A percentile compares a stretch with the other conserved stretches of the same genome.
Evolutionary conservation across 2,329 filamentous ascomycete species (phyloP).

Genomic region (Colletotrichum tropicicola): DNA sequence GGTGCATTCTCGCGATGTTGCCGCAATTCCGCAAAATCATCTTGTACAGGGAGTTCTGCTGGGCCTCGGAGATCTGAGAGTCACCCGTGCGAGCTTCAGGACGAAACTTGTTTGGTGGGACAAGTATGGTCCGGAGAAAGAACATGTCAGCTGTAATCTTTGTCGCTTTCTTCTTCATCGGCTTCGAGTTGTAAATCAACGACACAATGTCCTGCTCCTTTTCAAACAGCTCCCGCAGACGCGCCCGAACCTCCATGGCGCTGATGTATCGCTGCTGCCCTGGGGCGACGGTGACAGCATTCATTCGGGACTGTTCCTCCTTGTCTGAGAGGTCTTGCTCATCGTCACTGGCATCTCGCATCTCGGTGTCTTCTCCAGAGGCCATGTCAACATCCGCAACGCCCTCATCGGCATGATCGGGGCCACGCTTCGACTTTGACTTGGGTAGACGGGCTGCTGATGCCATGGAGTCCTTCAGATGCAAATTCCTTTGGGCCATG

Average conservation of each 20-base stretch:
- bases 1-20: conserved; percentile 77
- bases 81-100: conserved; percentile 86
- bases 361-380: conserved; percentile 54
- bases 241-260: conserved; percentile 83
- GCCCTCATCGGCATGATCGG: conserved; percentile 69
- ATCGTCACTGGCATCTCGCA: conserved; percentile 54
- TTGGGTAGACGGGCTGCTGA: conserved; percentile 32
- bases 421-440: conserved; percentile 37
- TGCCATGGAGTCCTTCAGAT: conserved; percentile 75
- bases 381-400: conserved; percentile 71
- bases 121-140: conserved; percentile 85
- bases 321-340: conserved; percentile 54
- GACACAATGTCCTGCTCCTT: conserved; percentile 86
- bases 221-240: conserved; percentile 82
- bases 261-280: conserved; percentile 78
- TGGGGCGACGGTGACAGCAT: conserved; percentile 45
- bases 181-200: conserved; percentile 85
- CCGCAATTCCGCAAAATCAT: conserved; percentile 81
- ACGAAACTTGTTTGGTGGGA: conserved; percentile 91
- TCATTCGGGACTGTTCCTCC: conserved; percentile 40
- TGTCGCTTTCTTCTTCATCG: conserved; percentile 63
- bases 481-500: conserved; percentile 77
- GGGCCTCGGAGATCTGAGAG: conserved; percentile 84
- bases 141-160: conserved; percentile 87
- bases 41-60: conserved; percentile 90